Evolutionary conservation across 179 eudicot genomes (phyloP).

Genomic region (Pouteria campechiana): DNA sequence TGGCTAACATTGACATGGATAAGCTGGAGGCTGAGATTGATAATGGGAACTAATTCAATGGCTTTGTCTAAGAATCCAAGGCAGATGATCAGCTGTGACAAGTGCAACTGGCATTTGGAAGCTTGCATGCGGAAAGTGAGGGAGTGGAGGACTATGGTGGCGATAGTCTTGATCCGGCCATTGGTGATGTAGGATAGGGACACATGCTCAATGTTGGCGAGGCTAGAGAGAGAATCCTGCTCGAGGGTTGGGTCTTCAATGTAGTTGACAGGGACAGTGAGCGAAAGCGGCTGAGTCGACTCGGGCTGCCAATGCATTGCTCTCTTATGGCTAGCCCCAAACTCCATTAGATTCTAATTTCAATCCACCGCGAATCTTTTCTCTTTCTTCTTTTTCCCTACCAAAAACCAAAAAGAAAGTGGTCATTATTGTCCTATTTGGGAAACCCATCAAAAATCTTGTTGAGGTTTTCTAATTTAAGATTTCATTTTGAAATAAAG

Average conservation of each 20-base stretch:
- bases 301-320: background rate
- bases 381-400: background rate
- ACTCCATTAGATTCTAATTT: background rate
- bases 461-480: too few relatives aligned
- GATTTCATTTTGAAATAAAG: too few relatives aligned
- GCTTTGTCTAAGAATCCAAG: slow-evolving; percentile 87
- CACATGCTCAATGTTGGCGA: slow-evolving; percentile 70
- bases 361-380: background rate
- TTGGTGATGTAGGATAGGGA: slow-evolving; percentile 55
- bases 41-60: slow-evolving; percentile 77
- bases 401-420: too few relatives aligned
- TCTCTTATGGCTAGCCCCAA: background rate
- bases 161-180: slow-evolving; percentile 61
- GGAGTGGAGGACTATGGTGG: slow-evolving; percentile 86
- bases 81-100: slow-evolving; percentile 80
- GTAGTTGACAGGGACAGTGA: slow-evolving; percentile 81
- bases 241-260: slow-evolving; percentile 65
- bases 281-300: slow-evolving; percentile 25
- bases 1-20: slow-evolving; percentile 84
- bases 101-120: slow-evolving; percentile 86
- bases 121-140: slow-evolving; percentile 94
- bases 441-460: too few relatives aligned
- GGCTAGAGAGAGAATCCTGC: slow-evolving; percentile 50
- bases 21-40: slow-evolving; percentile 66
- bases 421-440: too few relatives aligned